Conservation (phyloP, 108 stramenopile genomes). For the Cyclotella sp. region DNA sequence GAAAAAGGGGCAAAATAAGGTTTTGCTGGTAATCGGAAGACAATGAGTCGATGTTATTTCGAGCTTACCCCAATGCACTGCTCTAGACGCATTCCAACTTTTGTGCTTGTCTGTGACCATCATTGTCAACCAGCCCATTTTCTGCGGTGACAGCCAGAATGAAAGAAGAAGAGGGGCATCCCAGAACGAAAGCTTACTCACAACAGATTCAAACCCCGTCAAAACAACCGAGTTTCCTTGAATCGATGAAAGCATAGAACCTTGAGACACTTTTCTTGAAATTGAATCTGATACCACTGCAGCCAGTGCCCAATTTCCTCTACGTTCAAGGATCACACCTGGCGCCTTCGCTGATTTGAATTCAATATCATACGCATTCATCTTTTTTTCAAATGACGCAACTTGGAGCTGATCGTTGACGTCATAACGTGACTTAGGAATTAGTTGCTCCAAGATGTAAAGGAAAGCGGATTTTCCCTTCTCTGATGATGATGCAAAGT, state of each 20-base stretch:
- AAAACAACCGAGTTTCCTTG: constrained; percentile 21
- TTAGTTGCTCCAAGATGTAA: constrained; percentile 19
- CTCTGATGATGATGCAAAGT: constrained; percentile 26
- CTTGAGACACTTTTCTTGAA: constrained; percentile 28
- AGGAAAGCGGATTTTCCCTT: constrained; percentile 31
- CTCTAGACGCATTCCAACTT: constrained; percentile 17
- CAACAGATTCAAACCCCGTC: constrained; percentile 31
- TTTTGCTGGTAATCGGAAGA: neutral
- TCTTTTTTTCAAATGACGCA: constrained; percentile 31
- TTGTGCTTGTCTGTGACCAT: constrained; percentile 13
- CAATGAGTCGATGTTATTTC: neutral
- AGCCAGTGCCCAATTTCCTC: constrained; percentile 43
- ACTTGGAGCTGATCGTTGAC: constrained; percentile 23
- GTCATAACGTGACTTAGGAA: constrained; percentile 28
- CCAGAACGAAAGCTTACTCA: constrained; percentile 23
- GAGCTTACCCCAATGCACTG: constrained; percentile 23
- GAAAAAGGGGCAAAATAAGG: neutral
- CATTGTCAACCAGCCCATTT: constrained; percentile 44
- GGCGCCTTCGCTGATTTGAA: constrained; percentile 32
- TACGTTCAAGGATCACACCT: constrained; percentile 34
- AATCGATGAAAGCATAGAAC: constrained; percentile 27
- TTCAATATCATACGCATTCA: constrained; percentile 13
- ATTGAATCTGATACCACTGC: constrained; percentile 31
- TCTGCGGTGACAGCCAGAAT: constrained; percentile 34
- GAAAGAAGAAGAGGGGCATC: constrained; percentile 31